These are phyloP conservation scores for Lipomyces sp. DNA, from an alignment of 805 yeast species.

Conservation along the genomic window DNA sequence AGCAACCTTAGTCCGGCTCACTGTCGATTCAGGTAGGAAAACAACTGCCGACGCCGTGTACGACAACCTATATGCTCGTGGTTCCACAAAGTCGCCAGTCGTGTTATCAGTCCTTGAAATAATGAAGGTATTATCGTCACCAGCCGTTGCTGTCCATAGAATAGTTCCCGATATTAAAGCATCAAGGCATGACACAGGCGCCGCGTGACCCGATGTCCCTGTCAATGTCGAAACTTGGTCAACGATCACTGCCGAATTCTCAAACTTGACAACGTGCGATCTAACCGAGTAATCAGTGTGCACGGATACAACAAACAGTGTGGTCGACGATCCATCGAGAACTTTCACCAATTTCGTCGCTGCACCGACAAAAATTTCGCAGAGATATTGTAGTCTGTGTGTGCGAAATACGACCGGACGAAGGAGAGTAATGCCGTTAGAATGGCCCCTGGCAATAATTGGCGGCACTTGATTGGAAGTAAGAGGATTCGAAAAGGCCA, in stretches of 20 bases:
- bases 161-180: background rate
- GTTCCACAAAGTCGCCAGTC: background rate
- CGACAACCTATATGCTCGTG: background rate
- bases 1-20: background rate
- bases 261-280: conserved; percentile 5
- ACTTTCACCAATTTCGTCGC: conserved; percentile 7
- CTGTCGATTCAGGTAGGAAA: conserved; percentile 6
- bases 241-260: background rate
- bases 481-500: background rate
- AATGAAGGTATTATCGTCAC: conserved; percentile 9
- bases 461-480: background rate
- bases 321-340: background rate
- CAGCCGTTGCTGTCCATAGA: background rate
- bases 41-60: background rate
- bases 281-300: conserved; percentile 14
- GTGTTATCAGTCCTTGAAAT: background rate
- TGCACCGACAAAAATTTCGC: conserved; percentile 7
- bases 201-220: conserved; percentile 16
- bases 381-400: background rate
- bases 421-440: conserved; percentile 9
- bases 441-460: conserved; percentile 6
- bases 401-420: background rate
- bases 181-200: conserved; percentile 10
- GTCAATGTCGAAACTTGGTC: background rate
- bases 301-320: background rate